Evolutionary conservation across 306 rosid species (phyloP).

Genomic region (Medicago ruthenica): DNA sequence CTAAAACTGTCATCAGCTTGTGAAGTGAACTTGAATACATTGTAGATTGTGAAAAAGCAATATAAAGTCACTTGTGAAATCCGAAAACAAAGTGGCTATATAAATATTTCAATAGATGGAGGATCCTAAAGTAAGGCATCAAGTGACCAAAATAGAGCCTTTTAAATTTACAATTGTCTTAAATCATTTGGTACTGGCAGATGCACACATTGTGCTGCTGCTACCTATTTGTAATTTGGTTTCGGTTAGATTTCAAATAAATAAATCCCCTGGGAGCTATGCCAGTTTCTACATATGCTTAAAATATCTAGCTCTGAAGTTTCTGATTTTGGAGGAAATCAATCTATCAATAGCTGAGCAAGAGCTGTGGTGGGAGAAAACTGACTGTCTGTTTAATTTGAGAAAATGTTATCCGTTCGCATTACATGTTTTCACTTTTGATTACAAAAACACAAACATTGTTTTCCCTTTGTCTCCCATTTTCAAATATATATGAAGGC

Average conservation of each 20-base stretch:
- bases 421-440: background rate
- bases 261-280: background rate
- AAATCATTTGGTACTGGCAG: background rate
- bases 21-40: background rate
- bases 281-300: background rate
- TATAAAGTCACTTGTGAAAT: background rate
- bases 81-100: background rate
- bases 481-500: background rate
- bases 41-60: background rate
- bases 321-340: background rate
- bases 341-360: background rate
- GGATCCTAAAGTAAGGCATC: background rate
- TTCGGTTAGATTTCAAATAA: background rate
- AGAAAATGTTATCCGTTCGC: background rate
- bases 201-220: slow-evolving; percentile 2
- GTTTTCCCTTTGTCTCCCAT: background rate
- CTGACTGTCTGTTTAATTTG: background rate
- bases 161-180: background rate
- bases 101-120: background rate
- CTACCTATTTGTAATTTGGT: background rate
- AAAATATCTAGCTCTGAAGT: background rate
- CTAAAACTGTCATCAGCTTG: background rate
- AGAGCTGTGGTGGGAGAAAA: background rate
- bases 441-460: background rate
- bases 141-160: background rate